Evolutionary conservation across 805 yeast genomes (phyloP).

Genomic region (Citeromyces matritensis): DNA sequence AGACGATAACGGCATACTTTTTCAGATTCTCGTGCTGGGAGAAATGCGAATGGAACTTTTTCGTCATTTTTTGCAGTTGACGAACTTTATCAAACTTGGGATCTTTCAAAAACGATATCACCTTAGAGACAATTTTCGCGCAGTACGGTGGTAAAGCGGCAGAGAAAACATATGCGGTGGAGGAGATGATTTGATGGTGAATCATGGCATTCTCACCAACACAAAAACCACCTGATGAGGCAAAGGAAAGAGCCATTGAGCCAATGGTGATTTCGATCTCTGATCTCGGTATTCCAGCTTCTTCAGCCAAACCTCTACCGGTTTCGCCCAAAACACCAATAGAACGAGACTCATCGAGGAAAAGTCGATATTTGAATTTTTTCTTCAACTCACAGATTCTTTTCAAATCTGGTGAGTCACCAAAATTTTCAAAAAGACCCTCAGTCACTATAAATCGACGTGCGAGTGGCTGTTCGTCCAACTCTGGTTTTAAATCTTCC

Average conservation of each 20-base stretch:
- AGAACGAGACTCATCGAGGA: conserved; percentile 79
- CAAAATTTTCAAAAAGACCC: conserved; percentile 70
- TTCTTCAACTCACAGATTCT: conserved; percentile 60
- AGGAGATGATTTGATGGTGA: conserved; percentile 82
- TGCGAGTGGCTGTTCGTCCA: conserved; percentile 62
- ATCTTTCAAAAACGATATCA: conserved; percentile 13
- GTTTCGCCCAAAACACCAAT: conserved; percentile 74
- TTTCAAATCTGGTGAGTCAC: conserved; percentile 64
- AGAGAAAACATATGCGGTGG: conserved; percentile 82
- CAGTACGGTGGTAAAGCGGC: conserved; percentile 91
- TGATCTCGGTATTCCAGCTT: conserved; percentile 46
- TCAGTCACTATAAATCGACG: conserved; percentile 88
- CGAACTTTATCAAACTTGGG: conserved; percentile 11
- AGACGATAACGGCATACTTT: conserved; percentile 32
- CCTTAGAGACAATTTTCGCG: conserved; percentile 43
- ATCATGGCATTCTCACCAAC: conserved; percentile 76
- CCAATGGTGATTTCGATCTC: conserved; percentile 82
- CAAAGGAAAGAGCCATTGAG: conserved; percentile 67
- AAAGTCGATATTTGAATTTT: conserved; percentile 71
- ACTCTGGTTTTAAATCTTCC: conserved; percentile 40
- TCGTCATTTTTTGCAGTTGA: conserved; percentile 23
- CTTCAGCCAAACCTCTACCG: conserved; percentile 81
- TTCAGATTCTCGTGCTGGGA: conserved; percentile 17
- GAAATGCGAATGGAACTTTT: conserved; percentile 23
- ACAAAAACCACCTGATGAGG: conserved; percentile 88